Conservation (phyloP, 345 rosid genomes). For the Aurinia saxatilis region DNA sequence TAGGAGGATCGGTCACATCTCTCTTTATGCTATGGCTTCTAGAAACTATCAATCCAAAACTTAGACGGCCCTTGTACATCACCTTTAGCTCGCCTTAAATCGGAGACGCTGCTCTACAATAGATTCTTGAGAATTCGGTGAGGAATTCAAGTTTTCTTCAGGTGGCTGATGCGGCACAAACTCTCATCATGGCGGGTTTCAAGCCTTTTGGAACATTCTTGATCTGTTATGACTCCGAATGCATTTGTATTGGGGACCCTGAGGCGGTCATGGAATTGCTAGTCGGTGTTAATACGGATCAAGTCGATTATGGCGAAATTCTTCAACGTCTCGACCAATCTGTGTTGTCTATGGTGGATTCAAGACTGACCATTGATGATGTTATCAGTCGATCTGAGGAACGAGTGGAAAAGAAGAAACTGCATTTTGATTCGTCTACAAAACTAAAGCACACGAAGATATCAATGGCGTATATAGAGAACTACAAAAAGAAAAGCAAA, state of each 20-base stretch:
- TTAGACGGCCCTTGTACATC: constrained; percentile 47
- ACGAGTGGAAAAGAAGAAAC: constrained; percentile 19
- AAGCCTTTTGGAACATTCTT: constrained; percentile 57
- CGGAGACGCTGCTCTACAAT: constrained; percentile 37
- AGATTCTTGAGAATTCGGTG: constrained; percentile 22
- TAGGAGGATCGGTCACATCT: too few species aligned
- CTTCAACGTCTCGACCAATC: constrained; percentile 3
- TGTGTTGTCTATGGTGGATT: background rate
- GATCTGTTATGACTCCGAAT: constrained; percentile 30
- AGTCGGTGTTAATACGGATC: background rate
- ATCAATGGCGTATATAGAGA: constrained; percentile 40
- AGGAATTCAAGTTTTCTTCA: constrained; percentile 55
- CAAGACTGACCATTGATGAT: background rate
- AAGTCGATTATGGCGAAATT: constrained; percentile 7
- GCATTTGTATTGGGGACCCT: constrained; percentile 43
- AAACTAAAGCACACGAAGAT: constrained; percentile 37
- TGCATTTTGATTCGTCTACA: constrained; percentile 16
- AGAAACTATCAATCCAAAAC: constrained; percentile 16
- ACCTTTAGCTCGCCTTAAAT: constrained; percentile 62
- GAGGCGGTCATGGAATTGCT: constrained; percentile 31
- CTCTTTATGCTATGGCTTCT: constrained; percentile 58
- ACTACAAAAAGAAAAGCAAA: constrained; percentile 51
- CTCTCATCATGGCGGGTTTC: background rate
- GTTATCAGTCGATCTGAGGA: constrained; percentile 20
- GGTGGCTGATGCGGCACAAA: constrained; percentile 11